These are phyloP conservation scores for Pythium phragmitis DNA, from an alignment of 352 stramenopile genomes.

Conservation along the genomic window DNA sequence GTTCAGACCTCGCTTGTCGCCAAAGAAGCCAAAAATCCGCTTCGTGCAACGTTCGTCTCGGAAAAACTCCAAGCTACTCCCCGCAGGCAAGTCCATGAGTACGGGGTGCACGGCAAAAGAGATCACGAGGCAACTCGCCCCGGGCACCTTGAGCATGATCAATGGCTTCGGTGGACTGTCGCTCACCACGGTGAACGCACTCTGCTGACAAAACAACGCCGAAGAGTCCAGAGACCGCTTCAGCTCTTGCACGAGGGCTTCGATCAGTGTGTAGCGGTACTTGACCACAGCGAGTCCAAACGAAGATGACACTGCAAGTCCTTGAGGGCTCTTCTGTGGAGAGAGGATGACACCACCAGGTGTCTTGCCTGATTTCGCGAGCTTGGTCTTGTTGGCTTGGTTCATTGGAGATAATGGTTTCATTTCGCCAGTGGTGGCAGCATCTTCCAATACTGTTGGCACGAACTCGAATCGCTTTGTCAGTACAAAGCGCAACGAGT, in stretches of 20 bases:
- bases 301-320: neutral
- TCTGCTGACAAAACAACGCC: slow-evolving; percentile 42
- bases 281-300: slow-evolving; percentile 28
- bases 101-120: slow-evolving; percentile 80
- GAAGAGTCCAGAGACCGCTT: slow-evolving; percentile 53
- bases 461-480: slow-evolving; percentile 55
- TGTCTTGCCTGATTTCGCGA: slow-evolving; percentile 11
- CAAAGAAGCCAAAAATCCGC: slow-evolving; percentile 74
- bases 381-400: slow-evolving; percentile 14
- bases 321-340: neutral
- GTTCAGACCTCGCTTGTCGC: slow-evolving; percentile 65
- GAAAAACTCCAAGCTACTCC: slow-evolving; percentile 73
- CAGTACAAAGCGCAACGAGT: slow-evolving; percentile 44
- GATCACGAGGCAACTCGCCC: slow-evolving; percentile 66
- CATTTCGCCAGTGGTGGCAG: neutral
- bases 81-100: slow-evolving; percentile 73
- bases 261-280: slow-evolving; percentile 65
- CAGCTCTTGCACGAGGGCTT: slow-evolving; percentile 53
- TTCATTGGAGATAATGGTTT: neutral
- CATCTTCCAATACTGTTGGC: slow-evolving; percentile 3
- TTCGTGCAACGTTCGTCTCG: slow-evolving; percentile 57
- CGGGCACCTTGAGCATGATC: slow-evolving; percentile 56
- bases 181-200: slow-evolving; percentile 63
- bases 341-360: neutral
- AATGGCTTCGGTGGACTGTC: slow-evolving; percentile 65